phyloP scores from a whole-genome alignment of 2,329 filamentous ascomycete genomes.

The Fusarium denticulatum region DNA sequence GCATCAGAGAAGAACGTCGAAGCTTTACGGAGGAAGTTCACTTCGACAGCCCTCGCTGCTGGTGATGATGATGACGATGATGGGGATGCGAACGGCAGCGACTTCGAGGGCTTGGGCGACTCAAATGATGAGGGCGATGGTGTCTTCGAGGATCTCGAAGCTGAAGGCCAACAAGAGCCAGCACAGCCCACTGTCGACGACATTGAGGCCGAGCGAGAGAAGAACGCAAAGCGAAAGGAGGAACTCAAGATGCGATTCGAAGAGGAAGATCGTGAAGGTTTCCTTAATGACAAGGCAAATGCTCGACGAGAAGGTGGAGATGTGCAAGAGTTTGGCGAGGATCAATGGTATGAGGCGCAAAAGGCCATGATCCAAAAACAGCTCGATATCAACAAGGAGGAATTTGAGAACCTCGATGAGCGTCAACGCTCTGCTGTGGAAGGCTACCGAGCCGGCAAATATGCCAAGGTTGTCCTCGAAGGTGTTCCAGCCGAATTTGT shows the following conservation, averaged over 20 bases:
- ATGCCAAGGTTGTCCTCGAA: conserved; percentile 89
- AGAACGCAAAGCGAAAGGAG: conserved; percentile 91
- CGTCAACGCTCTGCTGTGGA: conserved; percentile 84
- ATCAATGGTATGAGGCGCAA: conserved; percentile 98
- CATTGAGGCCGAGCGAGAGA: conserved; percentile 88
- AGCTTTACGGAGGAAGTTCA: conserved; percentile 77
- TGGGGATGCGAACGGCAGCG: conserved; percentile 58
- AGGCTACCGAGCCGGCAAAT: conserved; percentile 90
- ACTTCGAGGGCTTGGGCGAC: conserved; percentile 66
- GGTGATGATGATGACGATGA: conserved; percentile 44
- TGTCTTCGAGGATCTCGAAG: conserved; percentile 68
- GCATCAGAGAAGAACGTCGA: conserved; percentile 81
- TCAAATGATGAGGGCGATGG: conserved; percentile 63
- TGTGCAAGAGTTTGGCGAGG: conserved; percentile 88
- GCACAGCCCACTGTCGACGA: conserved; percentile 57
- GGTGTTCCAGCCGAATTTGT: conserved; percentile 92
- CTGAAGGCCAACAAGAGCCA: conserved; percentile 71
- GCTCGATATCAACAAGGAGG: conserved; percentile 93
- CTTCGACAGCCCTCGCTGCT: conserved; percentile 68
- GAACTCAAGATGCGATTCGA: conserved; percentile 95
- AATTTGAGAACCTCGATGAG: conserved; percentile 89
- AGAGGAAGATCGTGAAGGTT: conserved; percentile 96
- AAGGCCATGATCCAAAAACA: conserved; percentile 96
- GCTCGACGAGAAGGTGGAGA: conserved; percentile 75
- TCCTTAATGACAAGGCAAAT: conserved; percentile 87